Conservation (phyloP, 306 rosid genomes). For the Begonia loranthoides region DNA sequence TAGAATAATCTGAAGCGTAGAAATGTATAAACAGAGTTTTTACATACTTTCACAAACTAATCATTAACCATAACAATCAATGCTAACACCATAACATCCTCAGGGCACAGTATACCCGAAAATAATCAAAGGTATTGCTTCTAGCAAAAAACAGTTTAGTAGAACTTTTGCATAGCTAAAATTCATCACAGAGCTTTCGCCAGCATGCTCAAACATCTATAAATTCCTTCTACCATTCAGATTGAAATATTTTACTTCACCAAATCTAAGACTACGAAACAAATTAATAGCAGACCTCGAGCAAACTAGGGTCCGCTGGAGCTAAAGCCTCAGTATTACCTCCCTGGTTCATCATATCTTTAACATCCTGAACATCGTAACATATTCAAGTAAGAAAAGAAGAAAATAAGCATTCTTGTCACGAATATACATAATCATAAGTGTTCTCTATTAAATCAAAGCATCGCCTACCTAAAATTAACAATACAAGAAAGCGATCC, state of each 20-base stretch:
- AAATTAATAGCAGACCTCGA: slow-evolving; percentile 37
- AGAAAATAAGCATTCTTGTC: neutral
- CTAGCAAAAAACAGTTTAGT: neutral
- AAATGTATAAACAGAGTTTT: no score
- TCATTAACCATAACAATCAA: neutral
- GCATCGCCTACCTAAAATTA: neutral
- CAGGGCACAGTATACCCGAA: neutral
- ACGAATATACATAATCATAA: slow-evolving; percentile 53
- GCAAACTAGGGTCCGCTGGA: slow-evolving; percentile 35
- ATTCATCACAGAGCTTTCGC: neutral
- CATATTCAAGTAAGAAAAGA: slow-evolving; percentile 1
- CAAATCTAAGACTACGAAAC: no score
- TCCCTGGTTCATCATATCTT: slow-evolving; percentile 63
- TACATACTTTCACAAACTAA: no score
- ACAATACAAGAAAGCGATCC: no score
- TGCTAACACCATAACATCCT: neutral
- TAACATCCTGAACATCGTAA: slow-evolving; percentile 27
- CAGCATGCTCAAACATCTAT: no score
- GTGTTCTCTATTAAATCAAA: slow-evolving; percentile 9
- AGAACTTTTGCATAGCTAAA: neutral
- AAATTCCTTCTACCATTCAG: no score
- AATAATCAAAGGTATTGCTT: neutral
- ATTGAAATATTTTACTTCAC: no score
- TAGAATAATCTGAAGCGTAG: no score
- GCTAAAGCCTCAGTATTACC: slow-evolving; percentile 58